Base-by-base conservation (phyloP, 2,329 filamentous ascomycete species). In the Shiraia sp. region DNA sequence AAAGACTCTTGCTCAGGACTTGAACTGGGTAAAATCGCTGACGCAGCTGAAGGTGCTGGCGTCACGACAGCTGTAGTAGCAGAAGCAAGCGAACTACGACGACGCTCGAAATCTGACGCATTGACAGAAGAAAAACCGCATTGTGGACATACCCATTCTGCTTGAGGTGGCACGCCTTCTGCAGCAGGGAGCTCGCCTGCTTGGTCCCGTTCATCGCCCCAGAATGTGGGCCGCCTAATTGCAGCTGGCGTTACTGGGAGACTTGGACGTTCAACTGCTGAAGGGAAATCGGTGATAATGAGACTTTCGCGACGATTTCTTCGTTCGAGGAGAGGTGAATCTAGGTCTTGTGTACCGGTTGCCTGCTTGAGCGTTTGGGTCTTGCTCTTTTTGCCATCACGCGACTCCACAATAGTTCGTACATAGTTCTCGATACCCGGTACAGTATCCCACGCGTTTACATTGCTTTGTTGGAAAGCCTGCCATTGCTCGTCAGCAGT, bases 381-480 rank as follows among this genome's bases (percentile, higher is more conserved):
- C 49, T 73, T 75, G 37, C 68, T 76, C 45, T 75, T 77, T 42
- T 77, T 79, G 61, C 81, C 78, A 65, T 85, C 19, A 22, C 19
- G 83, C 57, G 87, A 83, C 4, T 70, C 64, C 37, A 72, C 72
- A 41, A 95, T 75, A 38, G 82, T 79, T 50, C 88, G 87, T 40
- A 97, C 88, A 65, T 96, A 99, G 50, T 82, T 81, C 59, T 89
- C 85, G 57, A 99, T 99, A 53, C 89, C 87, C 10, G 88, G 88
- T 37, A 95, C 81, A 38, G 89, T 88, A 60, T 99, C 93, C 93
- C 93, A 99, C 12, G 90, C 91, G 68, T 97, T 99, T 37, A 52
- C 61, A 36, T 38, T 63, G 24, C 77, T 81, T 32, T 83, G 80
- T n/a, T 82, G 76, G 66, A 87, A 96, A 32, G 78, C 78, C 49